phyloP scores from a whole-genome alignment of 148 eudicot genomes.

The Persicaria tinctoria region DNA sequence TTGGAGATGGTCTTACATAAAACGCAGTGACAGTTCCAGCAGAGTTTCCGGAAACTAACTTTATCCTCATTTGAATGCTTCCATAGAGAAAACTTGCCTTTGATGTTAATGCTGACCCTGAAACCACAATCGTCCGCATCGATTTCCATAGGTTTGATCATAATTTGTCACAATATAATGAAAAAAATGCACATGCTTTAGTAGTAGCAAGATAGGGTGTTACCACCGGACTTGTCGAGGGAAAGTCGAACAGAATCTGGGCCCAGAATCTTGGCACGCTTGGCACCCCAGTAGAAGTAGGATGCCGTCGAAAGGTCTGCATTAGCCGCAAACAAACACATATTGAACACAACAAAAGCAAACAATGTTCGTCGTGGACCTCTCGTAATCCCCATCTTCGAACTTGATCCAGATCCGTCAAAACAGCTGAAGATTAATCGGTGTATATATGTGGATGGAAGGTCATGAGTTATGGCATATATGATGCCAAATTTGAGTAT shows the following conservation, averaged over 20 bases:
- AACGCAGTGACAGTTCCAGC: conserved; percentile 76
- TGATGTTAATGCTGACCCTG: conserved; percentile 56
- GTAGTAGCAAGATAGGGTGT: not conserved
- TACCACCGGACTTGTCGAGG: conserved; percentile 40
- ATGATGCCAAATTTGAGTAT: not conserved
- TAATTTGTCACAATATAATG: not conserved
- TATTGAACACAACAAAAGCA: conserved; percentile 22
- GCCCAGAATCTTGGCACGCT: conserved; percentile 15
- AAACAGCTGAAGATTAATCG: not conserved
- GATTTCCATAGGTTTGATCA: too few species aligned
- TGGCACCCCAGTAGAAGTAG: conserved; percentile 41
- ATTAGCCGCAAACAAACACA: conserved; percentile 21
- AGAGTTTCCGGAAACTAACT: conserved; percentile 55
- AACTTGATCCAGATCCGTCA: not conserved
- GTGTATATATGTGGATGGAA: not conserved
- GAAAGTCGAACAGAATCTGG: conserved; percentile 32
- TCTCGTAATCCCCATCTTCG: conserved; percentile 15
- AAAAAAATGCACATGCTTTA: too few species aligned
- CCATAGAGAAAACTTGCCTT: conserved; percentile 51
- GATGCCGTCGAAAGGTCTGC: conserved; percentile 25
- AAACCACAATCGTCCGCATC: conserved; percentile 4
- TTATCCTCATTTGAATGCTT: conserved; percentile 46
- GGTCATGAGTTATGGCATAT: not conserved
- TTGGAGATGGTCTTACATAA: conserved; percentile 29
- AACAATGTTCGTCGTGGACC: conserved; percentile 13